Percentiles rank a stretch among this genome's conserved stretches.
Conservation (phyloP, 257 asterid genomes). For the Nemophila menziesii region DNA sequence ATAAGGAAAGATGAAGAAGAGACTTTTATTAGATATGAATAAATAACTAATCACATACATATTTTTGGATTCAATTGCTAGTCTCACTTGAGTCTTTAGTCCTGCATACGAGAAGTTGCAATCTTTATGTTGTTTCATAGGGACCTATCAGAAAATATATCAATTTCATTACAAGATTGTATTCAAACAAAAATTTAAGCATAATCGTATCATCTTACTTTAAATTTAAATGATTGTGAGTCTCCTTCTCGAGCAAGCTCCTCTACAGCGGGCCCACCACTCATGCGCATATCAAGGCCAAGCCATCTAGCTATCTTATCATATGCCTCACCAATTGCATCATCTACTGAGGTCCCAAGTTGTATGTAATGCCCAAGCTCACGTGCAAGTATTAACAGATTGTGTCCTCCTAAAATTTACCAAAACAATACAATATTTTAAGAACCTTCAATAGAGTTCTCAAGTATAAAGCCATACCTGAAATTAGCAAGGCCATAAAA, state of each 20-base stretch:
- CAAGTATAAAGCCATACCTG: constrained; percentile 46
- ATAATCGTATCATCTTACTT: constrained; percentile 26
- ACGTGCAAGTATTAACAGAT: constrained; percentile 85
- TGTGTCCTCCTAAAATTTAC: constrained; percentile 66
- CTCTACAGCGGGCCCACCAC: constrained; percentile 99
- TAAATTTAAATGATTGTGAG: constrained; percentile 50
- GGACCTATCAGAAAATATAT: constrained; percentile 46
- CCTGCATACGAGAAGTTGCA: constrained; percentile 98
- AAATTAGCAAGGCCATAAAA: constrained; percentile 79
- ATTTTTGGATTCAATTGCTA: constrained; percentile 78
- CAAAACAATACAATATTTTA: background rate
- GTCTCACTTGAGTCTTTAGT: constrained; percentile 94
- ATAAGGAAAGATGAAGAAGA: constrained; percentile 1
- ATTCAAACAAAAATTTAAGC: background rate
- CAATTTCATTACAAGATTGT: background rate
- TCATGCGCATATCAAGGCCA: constrained; percentile 91
- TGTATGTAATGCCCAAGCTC: constrained; percentile 89
- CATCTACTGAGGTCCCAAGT: constrained; percentile 92
- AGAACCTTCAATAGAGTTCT: background rate
- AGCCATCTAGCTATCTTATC: constrained; percentile 99
- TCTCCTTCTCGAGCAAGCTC: constrained; percentile 92
- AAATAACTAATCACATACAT: constrained; percentile 37
- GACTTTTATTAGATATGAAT: background rate
- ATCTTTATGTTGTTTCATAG: constrained; percentile 94
- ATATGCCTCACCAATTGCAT: constrained; percentile 98